phyloP scores from a whole-genome alignment of 352 stramenopile genomes.

The Nothophytophthora sp. region DNA sequence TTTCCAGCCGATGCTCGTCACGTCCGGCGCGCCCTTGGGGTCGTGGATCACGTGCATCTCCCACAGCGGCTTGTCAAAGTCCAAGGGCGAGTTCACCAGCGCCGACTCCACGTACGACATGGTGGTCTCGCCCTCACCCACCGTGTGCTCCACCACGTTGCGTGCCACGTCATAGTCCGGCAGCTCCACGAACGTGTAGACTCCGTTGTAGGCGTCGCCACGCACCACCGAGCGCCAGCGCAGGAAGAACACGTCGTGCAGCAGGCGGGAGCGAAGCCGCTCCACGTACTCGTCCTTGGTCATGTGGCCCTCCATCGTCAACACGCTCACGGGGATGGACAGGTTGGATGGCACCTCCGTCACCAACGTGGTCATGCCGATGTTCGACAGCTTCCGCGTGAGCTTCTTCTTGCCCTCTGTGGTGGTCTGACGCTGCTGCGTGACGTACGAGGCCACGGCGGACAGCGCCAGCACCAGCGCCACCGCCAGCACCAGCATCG shows the following conservation, averaged over 20 bases:
- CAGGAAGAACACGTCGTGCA: constrained; percentile 60
- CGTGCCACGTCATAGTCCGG: constrained; percentile 48
- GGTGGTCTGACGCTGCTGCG: constrained; percentile 22
- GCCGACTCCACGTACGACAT: constrained; percentile 65
- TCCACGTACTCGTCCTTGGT: constrained; percentile 43
- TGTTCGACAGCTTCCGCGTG: constrained; percentile 68
- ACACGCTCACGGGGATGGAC: constrained; percentile 72
- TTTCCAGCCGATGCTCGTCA: constrained; percentile 68
- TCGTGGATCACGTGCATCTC: constrained; percentile 69
- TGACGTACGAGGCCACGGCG: constrained; percentile 27
- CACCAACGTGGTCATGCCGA: constrained; percentile 69
- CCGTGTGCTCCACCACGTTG: constrained; percentile 60
- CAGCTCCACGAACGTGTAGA: constrained; percentile 63
- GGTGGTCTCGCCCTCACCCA: constrained; percentile 52
- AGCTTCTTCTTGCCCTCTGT: constrained; percentile 12
- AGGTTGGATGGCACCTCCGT: constrained; percentile 77
- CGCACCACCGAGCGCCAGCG: constrained; percentile 71
- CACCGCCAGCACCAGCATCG: constrained; percentile 29
- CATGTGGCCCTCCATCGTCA: constrained; percentile 55
- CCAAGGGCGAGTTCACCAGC: constrained; percentile 68
- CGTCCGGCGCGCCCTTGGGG: constrained; percentile 16
- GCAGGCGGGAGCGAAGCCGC: constrained; percentile 53
- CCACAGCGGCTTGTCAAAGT: constrained; percentile 75
- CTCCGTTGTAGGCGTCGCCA: constrained; percentile 32
- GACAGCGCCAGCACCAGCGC: constrained; percentile 39